Conservation (phyloP, 2,329 filamentous ascomycete genomes). For the Ceratocystis alfenasii region DNA sequence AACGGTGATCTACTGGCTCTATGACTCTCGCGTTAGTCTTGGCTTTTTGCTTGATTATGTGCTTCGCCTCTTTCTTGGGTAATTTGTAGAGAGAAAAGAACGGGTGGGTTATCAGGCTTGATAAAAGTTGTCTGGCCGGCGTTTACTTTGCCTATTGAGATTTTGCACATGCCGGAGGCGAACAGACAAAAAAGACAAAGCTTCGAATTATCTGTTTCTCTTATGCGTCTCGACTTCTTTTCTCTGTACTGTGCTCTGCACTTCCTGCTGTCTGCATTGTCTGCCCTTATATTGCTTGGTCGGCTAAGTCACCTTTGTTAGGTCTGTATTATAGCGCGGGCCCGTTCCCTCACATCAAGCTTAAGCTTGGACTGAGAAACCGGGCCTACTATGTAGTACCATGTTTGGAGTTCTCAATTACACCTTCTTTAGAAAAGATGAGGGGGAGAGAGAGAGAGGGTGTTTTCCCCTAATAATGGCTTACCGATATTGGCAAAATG, state of each 20-base stretch:
- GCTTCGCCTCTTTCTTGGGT: neutral
- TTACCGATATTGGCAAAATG: too few species aligned
- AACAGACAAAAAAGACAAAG: neutral
- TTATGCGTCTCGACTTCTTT: neutral
- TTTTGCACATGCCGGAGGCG: neutral
- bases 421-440: neutral
- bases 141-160: neutral
- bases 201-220: neutral
- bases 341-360: constrained; percentile 12
- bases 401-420: neutral
- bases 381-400: constrained; percentile 9
- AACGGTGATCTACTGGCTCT: too few species aligned
- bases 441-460: neutral
- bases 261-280: neutral
- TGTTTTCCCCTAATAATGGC: too few species aligned
- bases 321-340: neutral
- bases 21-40: too few species aligned
- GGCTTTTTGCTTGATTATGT: neutral
- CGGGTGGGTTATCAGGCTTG: neutral
- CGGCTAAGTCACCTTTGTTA: neutral
- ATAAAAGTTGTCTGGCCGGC: neutral
- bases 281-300: neutral
- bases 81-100: neutral
- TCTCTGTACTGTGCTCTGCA: neutral
- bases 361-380: constrained; percentile 5